Percentiles rank a stretch among this genome's conserved stretches.
These are phyloP conservation scores for Crinitomyces ghanaensis DNA, from an alignment of 805 yeast species.

Conservation along the genomic window DNA sequence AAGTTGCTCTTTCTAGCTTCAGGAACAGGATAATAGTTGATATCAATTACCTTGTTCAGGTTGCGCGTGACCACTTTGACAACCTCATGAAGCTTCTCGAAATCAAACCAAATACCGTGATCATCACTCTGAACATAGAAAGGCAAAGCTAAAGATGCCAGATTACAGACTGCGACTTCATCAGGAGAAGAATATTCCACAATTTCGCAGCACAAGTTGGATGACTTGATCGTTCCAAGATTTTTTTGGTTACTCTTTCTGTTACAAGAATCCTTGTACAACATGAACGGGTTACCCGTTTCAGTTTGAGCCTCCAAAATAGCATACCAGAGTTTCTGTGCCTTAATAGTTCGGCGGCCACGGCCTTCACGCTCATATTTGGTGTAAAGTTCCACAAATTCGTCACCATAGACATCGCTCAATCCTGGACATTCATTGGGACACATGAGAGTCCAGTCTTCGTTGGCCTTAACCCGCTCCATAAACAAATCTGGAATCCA, in stretches of 20 bases:
- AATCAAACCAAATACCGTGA: conserved; percentile 50
- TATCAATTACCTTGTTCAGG: conserved; percentile 73
- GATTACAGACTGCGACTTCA: conserved; percentile 91
- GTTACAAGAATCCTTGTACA: conserved; percentile 89
- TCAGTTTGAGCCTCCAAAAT: conserved; percentile 89
- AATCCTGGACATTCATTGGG: conserved; percentile 85
- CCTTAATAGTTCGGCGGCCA: conserved; percentile 55
- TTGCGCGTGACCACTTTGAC: conserved; percentile 70
- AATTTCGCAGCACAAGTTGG: conserved; percentile 90
- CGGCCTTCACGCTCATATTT: conserved; percentile 62
- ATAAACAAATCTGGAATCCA: conserved; percentile 95
- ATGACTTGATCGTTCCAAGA: conserved; percentile 83
- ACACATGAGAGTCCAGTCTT: conserved; percentile 81
- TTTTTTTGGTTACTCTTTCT: conserved; percentile 81
- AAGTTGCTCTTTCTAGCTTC: conserved; percentile 66
- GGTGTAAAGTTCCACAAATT: conserved; percentile 60
- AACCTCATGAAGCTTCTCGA: conserved; percentile 60
- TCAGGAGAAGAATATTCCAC: conserved; percentile 86
- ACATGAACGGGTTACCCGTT: conserved; percentile 92
- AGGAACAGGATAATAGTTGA: conserved; percentile 71
- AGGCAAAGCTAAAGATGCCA: conserved; percentile 86
- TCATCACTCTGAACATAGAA: conserved; percentile 46
- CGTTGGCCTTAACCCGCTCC: conserved; percentile 72
- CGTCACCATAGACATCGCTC: conserved; percentile 71
- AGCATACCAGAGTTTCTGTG: conserved; percentile 85